A percentile compares a stretch with the other conserved stretches of the same genome.
phyloP scores from a whole-genome alignment of 352 stramenopile genomes.

The Elongisporangium undulatum region DNA sequence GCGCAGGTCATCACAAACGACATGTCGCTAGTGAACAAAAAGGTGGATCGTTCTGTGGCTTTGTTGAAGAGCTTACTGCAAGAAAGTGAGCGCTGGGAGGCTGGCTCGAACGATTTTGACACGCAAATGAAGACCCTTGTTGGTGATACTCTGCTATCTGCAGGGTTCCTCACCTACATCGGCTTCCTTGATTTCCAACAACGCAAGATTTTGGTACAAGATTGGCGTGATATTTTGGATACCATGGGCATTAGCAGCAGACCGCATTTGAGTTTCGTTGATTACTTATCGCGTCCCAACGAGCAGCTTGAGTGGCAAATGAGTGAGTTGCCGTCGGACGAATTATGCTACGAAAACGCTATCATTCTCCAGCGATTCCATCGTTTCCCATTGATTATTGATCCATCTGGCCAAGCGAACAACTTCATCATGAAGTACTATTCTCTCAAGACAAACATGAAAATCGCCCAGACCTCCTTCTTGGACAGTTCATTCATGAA shows the following conservation, averaged over 20 bases:
- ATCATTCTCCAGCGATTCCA: constrained; percentile 98
- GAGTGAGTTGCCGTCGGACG: constrained; percentile 95
- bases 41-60: constrained; percentile 95
- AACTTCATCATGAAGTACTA: constrained; percentile 99
- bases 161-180: constrained; percentile 98
- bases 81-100: constrained; percentile 98
- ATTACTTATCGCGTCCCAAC: constrained; percentile 95
- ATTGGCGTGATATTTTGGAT: constrained; percentile 95
- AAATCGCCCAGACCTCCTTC: constrained; percentile 99
- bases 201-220: constrained; percentile 90
- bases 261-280: constrained; percentile 88
- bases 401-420: constrained; percentile 97
- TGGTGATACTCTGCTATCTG: constrained; percentile 94
- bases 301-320: constrained; percentile 95
- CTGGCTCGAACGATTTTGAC: constrained; percentile 96
- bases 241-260: constrained; percentile 88
- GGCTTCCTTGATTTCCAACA: constrained; percentile 99
- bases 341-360: constrained; percentile 98
- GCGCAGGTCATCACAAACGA: constrained; percentile 98
- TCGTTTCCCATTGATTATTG: constrained; percentile 98
- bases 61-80: constrained; percentile 97
- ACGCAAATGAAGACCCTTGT: constrained; percentile 96
- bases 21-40: constrained; percentile 97
- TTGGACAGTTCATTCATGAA: constrained; percentile 99
- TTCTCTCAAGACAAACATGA: constrained; percentile 83